Conservation (phyloP, 192 early-diverging fungal genomes). For the Martensiomyces pterosporus region DNA sequence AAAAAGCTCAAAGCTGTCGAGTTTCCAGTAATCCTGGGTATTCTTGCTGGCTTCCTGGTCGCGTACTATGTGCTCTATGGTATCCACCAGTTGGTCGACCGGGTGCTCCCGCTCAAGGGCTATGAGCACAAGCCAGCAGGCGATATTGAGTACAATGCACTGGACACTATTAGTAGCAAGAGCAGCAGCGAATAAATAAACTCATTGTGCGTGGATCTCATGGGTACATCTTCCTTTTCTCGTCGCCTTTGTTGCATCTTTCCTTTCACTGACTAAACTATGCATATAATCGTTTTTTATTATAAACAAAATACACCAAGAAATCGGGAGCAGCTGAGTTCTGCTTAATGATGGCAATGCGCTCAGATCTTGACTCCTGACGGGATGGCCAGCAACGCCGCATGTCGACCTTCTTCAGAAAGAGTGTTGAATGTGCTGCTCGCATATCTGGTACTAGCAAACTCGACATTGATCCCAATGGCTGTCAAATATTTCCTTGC, state of each 20-base stretch:
- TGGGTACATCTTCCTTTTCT: too few species aligned
- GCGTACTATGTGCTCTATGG: slow-evolving; percentile 30
- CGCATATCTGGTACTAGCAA: slow-evolving; percentile 34
- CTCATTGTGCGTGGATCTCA: too few species aligned
- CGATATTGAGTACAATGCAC: too few species aligned
- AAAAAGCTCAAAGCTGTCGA: slow-evolving; percentile 12
- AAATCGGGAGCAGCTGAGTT: too few species aligned
- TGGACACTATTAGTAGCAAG: too few species aligned
- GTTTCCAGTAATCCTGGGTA: slow-evolving; percentile 9
- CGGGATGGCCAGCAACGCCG: slow-evolving; percentile 34
- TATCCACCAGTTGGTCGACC: slow-evolving; percentile 21
- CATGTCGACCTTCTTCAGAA: slow-evolving; percentile 40
- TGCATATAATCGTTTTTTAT: too few species aligned
- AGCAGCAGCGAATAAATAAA: too few species aligned
- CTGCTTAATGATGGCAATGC: too few species aligned
- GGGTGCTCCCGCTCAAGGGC: slow-evolving; percentile 13
- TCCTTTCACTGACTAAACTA: too few species aligned
- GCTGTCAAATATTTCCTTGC: slow-evolving; percentile 34
- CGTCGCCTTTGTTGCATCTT: too few species aligned
- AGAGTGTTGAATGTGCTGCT: slow-evolving; percentile 39
- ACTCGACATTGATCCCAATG: slow-evolving; percentile 39
- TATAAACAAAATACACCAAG: too few species aligned
- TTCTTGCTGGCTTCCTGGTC: slow-evolving; percentile 17
- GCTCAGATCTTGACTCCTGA: slow-evolving; percentile 14
- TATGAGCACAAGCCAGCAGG: not conserved